Evolutionary conservation across 1,139 yeast species (phyloP).

Genomic region (Nakaseomyces nivariensis): DNA sequence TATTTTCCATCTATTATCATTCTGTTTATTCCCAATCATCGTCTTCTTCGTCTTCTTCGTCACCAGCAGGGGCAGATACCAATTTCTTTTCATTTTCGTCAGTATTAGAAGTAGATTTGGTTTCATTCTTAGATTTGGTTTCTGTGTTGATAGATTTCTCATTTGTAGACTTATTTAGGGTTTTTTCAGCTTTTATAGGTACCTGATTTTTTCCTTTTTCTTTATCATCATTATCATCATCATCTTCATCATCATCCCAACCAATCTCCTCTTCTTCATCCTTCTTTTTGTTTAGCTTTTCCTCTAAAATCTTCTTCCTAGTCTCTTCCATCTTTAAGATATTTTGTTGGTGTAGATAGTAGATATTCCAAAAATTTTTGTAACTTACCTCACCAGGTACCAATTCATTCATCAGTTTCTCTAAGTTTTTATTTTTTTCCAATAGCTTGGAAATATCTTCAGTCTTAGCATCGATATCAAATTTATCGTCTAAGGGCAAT

Average conservation of each 20-base stretch:
- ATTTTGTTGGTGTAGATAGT: slow-evolving; percentile 46
- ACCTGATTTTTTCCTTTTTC: no score
- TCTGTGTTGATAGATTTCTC: not conserved
- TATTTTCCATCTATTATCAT: no score
- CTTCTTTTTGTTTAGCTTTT: slow-evolving; percentile 11
- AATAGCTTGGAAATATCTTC: slow-evolving; percentile 43
- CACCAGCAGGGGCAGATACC: slow-evolving; percentile 9
- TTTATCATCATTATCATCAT: slow-evolving; percentile 8
- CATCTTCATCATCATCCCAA: slow-evolving; percentile 28
- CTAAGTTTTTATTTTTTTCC: slow-evolving; percentile 43
- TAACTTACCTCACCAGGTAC: slow-evolving; percentile 59
- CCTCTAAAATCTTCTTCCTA: slow-evolving; percentile 47
- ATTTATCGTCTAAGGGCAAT: slow-evolving; percentile 29
- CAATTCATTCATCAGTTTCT: slow-evolving; percentile 47
- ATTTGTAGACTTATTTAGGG: not conserved
- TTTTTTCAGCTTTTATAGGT: not conserved
- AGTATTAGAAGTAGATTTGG: not conserved
- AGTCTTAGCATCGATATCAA: slow-evolving; percentile 44
- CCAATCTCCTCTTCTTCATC: slow-evolving; percentile 16
- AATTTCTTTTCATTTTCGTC: slow-evolving; percentile 6
- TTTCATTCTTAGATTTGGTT: not conserved
- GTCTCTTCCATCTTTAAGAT: slow-evolving; percentile 56
- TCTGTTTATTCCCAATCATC: slow-evolving; percentile 11
- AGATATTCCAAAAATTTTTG: slow-evolving; percentile 65
- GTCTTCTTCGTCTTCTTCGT: slow-evolving; percentile 11